Evolutionary conservation across 352 stramenopile genomes (phyloP).

Genomic region (Pseudoperonospora humuli): DNA sequence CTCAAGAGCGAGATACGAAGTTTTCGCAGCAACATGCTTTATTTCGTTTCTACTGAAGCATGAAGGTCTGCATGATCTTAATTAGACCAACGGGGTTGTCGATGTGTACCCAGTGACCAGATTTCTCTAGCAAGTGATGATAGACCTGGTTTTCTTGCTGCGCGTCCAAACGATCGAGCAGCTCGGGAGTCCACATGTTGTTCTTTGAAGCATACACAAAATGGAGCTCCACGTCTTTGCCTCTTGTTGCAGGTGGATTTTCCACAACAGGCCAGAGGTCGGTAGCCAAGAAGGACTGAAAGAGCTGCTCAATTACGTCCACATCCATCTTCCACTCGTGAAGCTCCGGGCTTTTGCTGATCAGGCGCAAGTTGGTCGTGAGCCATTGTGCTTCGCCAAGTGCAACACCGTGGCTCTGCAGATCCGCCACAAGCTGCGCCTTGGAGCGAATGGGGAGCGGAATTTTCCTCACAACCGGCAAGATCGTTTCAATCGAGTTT

Average conservation of each 20-base stretch:
- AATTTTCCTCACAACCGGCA: slow-evolving; percentile 63
- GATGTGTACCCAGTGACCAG: slow-evolving; percentile 83
- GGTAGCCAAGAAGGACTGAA: slow-evolving; percentile 51
- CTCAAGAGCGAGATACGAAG: too few relatives aligned
- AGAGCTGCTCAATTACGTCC: slow-evolving; percentile 63
- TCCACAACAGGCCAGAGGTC: slow-evolving; percentile 63
- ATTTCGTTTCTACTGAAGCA: slow-evolving; percentile 13
- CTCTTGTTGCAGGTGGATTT: slow-evolving; percentile 17
- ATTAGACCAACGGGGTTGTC: slow-evolving; percentile 74
- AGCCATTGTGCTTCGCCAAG: slow-evolving; percentile 74
- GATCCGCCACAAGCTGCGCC: slow-evolving; percentile 47
- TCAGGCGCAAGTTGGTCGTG: slow-evolving; percentile 65
- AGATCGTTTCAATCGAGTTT: slow-evolving; percentile 64
- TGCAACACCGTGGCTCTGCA: slow-evolving; percentile 50
- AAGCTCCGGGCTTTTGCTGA: slow-evolving; percentile 36
- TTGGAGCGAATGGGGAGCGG: slow-evolving; percentile 68
- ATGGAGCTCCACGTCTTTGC: slow-evolving; percentile 49
- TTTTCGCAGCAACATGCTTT: too few relatives aligned
- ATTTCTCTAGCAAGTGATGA: slow-evolving; percentile 58
- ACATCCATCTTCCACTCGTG: slow-evolving; percentile 83
- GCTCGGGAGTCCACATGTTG: slow-evolving; percentile 58
- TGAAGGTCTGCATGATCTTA: slow-evolving; percentile 48
- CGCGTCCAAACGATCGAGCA: slow-evolving; percentile 37
- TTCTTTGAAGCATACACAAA: slow-evolving; percentile 73
- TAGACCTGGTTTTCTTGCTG: slow-evolving; percentile 44